Evolutionary conservation across 352 stramenopile species (phyloP).

Genomic region (Globisporangium carolinianum): DNA sequence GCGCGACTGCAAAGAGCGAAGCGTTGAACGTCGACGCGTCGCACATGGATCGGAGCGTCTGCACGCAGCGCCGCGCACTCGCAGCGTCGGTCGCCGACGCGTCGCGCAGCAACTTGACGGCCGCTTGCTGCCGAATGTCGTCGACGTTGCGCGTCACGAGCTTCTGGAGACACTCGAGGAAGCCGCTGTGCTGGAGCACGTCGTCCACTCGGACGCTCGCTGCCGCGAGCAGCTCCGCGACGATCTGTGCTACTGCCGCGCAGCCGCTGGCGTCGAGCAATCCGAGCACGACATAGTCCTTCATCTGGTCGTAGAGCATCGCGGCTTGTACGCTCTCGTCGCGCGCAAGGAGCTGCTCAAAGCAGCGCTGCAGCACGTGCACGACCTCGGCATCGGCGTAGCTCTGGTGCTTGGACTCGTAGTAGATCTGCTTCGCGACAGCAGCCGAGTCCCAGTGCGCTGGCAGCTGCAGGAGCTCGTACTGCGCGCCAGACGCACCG

Average conservation of each 20-base stretch:
- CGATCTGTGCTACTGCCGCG: conserved; percentile 23
- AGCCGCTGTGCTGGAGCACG: conserved; percentile 24
- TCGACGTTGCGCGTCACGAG: conserved; percentile 45
- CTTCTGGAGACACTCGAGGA: conserved; percentile 31
- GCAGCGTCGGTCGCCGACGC: conserved; percentile 17
- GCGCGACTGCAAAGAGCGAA: conserved; percentile 52
- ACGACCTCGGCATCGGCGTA: conserved; percentile 31
- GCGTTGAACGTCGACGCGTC: conserved; percentile 29
- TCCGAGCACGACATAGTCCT: conserved; percentile 33
- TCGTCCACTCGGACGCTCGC: conserved; percentile 9
- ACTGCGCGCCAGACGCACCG: conserved; percentile 44
- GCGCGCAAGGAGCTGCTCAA: conserved; percentile 30
- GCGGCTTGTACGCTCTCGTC: conserved; percentile 15
- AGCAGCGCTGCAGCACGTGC: conserved; percentile 46
- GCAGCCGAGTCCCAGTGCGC: conserved; percentile 53
- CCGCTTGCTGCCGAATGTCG: conserved; percentile 52
- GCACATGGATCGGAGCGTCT: conserved; percentile 22
- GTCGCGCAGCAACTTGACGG: conserved; percentile 50
- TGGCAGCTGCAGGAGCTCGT: conserved; percentile 36
- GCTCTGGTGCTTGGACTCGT: conserved; percentile 38
- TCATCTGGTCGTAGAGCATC: conserved; percentile 57
- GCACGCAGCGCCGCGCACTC: conserved; percentile 27
- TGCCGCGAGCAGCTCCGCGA: conserved; percentile 19
- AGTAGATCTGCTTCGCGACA: conserved; percentile 72
- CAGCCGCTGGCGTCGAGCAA: conserved; percentile 33